These are phyloP conservation scores for Lepiota venenata DNA, from an alignment of 768 basidiomycete species.

Conservation along the genomic window DNA sequence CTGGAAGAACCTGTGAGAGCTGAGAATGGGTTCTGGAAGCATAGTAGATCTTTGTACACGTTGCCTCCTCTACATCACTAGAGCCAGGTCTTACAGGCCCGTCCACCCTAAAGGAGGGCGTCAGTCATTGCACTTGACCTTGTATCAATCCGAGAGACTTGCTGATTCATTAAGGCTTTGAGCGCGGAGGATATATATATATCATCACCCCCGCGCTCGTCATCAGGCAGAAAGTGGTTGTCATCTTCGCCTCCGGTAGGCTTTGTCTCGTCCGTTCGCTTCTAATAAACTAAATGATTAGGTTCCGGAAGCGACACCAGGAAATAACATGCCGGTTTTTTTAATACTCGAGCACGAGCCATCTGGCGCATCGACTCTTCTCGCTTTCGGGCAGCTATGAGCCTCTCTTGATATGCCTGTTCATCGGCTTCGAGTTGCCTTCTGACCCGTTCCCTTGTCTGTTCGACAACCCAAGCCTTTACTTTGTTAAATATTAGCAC, in stretches of 20 bases:
- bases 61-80: constrained; percentile 41
- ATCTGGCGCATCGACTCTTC: constrained; percentile 55
- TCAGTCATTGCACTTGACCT: neutral
- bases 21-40: constrained; percentile 97
- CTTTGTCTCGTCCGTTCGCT: constrained; percentile 11
- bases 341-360: constrained; percentile 54
- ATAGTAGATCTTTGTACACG: constrained; percentile 85
- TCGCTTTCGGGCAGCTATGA: constrained; percentile 57
- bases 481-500: constrained; percentile 28
- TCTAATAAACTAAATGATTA: constrained; percentile 8
- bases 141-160: constrained; percentile 17
- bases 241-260: constrained; percentile 45
- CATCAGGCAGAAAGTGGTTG: constrained; percentile 70
- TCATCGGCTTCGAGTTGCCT: constrained; percentile 69
- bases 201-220: constrained; percentile 35
- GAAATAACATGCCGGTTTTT: constrained; percentile 48
- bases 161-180: constrained; percentile 80
- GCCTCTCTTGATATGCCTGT: constrained; percentile 55
- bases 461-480: constrained; percentile 75
- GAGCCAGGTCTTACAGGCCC: constrained; percentile 23
- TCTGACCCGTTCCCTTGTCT: constrained; percentile 61
- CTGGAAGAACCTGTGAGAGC: constrained; percentile 85
- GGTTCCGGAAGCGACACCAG: neutral
- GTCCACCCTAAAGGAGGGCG: constrained; percentile 25
- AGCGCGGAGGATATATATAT: constrained; percentile 75